A percentile compares a stretch with the other conserved stretches of the same genome.
Conservation (phyloP, 352 stramenopile genomes). For the Phytophthora cryptogea region DNA sequence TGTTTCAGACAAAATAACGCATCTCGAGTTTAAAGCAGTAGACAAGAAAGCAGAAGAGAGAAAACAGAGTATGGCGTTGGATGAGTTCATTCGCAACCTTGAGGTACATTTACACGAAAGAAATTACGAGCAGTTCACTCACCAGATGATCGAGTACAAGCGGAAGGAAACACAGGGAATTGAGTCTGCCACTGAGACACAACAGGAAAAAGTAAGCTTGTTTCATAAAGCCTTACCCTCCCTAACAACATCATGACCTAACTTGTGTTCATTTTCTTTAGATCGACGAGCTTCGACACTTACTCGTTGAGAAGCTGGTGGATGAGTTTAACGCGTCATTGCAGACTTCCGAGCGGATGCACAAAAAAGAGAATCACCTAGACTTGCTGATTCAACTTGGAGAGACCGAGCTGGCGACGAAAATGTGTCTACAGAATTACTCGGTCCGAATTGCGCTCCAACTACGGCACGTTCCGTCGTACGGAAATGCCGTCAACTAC, state of each 20-base stretch:
- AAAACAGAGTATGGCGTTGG: slow-evolving; percentile 51
- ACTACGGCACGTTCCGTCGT: slow-evolving; percentile 72
- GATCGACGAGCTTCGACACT: slow-evolving; percentile 54
- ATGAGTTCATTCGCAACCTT: slow-evolving; percentile 70
- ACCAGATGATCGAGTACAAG: slow-evolving; percentile 58
- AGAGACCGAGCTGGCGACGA: slow-evolving; percentile 62
- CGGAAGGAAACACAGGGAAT: slow-evolving; percentile 42
- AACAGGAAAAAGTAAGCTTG: slow-evolving; percentile 47
- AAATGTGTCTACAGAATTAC: slow-evolving; percentile 88
- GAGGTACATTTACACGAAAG: slow-evolving; percentile 70
- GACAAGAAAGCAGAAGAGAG: slow-evolving; percentile 56
- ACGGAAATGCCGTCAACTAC: slow-evolving; percentile 78
- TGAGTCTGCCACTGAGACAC: slow-evolving; percentile 39
- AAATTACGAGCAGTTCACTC: slow-evolving; percentile 67
- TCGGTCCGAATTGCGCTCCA: slow-evolving; percentile 77
- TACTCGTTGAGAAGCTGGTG: slow-evolving; percentile 64
- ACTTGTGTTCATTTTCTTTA: slow-evolving; percentile 15
- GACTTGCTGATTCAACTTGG: slow-evolving; percentile 75
- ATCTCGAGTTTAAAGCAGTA: slow-evolving; percentile 43
- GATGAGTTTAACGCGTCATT: slow-evolving; percentile 82
- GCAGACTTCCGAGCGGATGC: slow-evolving; percentile 79
- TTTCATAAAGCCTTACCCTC: neutral
- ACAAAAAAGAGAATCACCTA: slow-evolving; percentile 84
- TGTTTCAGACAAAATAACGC: slow-evolving; percentile 40
- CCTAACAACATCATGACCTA: neutral